phyloP scores from a whole-genome alignment of 2,329 filamentous ascomycete genomes.

The Thermothelomyces thermophilus region DNA sequence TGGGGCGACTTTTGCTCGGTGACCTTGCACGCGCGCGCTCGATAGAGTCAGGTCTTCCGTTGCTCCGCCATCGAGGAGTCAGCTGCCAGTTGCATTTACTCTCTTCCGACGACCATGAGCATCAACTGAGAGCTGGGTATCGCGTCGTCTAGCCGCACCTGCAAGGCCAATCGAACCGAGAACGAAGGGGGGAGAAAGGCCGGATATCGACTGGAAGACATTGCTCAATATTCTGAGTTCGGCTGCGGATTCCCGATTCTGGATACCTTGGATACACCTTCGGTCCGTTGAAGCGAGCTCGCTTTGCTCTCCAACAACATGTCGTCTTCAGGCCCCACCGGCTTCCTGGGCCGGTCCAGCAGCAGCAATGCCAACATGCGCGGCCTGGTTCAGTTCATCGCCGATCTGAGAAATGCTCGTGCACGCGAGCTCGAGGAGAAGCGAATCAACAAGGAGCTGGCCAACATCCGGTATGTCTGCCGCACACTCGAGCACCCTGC shows the following conservation, averaged over 20 bases:
- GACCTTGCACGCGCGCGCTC: conserved; percentile 2
- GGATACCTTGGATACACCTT: no score
- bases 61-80: conserved; percentile 9
- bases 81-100: not conserved
- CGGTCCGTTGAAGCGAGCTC: not conserved
- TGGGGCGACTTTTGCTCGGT: conserved; percentile 1
- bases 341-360: conserved; percentile 60
- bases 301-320: conserved; percentile 36
- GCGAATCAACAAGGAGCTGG: conserved; percentile 98
- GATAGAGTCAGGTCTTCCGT: not conserved
- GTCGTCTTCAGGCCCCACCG: conserved; percentile 47
- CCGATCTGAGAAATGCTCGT: conserved; percentile 88
- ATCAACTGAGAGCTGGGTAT: conserved; percentile 7
- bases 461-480: conserved; percentile 71
- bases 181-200: not conserved
- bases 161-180: not conserved
- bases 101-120: conserved; percentile 9
- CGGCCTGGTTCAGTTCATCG: conserved; percentile 96
- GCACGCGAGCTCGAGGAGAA: conserved; percentile 97
- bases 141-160: conserved; percentile 1
- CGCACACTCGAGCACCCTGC: not conserved
- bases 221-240: not conserved
- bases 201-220: not conserved
- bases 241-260: not conserved
- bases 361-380: conserved; percentile 63